Evolutionary conservation across 352 stramenopile species (phyloP).

Genomic region (Globisporangium mamillatum): DNA sequence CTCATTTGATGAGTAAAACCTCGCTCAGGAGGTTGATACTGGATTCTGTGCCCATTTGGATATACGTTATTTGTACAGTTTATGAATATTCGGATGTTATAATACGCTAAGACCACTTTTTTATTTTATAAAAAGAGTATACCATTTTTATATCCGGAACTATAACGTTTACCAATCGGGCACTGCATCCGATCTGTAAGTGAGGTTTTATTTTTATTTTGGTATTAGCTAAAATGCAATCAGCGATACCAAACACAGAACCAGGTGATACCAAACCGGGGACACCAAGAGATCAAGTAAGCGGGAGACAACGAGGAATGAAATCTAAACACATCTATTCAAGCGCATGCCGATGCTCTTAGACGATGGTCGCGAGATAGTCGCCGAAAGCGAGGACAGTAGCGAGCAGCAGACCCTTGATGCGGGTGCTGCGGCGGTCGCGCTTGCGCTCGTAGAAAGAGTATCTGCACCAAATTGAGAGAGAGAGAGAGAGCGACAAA

Average conservation of each 20-base stretch:
- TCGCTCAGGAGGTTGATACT: neutral
- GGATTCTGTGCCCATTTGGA: neutral
- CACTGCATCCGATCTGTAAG: no score
- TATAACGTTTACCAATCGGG: no score
- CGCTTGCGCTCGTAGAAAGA: constrained; percentile 55
- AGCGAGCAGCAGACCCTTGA: constrained; percentile 52
- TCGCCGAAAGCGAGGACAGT: constrained; percentile 49
- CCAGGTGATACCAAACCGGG: neutral
- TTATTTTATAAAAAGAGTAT: neutral
- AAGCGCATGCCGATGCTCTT: neutral
- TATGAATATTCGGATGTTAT: neutral
- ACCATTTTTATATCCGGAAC: no score
- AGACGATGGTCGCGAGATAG: constrained; percentile 47
- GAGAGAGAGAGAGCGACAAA: neutral
- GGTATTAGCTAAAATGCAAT: neutral
- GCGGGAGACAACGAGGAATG: neutral
- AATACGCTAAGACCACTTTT: neutral
- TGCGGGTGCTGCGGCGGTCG: constrained; percentile 48
- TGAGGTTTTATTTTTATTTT: neutral
- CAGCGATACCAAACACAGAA: neutral
- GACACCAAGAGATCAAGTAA: neutral
- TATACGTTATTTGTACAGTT: neutral
- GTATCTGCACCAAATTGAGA: constrained; percentile 28
- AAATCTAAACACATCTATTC: constrained; percentile 11
- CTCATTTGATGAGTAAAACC: constrained; percentile 3